phyloP scores from a whole-genome alignment of 2,329 filamentous ascomycete genomes.

The Hymenotorrendiella dingleyae region DNA sequence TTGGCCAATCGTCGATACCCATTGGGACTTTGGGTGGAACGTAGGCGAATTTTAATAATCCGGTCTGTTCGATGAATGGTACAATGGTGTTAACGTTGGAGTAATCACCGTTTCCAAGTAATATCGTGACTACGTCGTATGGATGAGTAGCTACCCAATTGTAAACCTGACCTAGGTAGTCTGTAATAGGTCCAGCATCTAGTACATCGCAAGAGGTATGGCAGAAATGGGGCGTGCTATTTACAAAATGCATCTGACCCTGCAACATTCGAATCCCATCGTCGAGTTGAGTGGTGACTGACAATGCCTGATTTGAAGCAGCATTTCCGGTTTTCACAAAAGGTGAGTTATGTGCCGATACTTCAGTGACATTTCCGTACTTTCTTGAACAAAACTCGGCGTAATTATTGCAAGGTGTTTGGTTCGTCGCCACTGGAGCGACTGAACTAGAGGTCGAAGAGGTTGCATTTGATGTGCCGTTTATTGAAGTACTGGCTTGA shows the following conservation, averaged over 20 bases:
- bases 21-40: constrained; percentile 66
- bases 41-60: constrained; percentile 69
- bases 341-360: constrained; percentile 76
- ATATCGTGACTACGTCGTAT: constrained; percentile 80
- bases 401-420: constrained; percentile 73
- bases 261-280: constrained; percentile 66
- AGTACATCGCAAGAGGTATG: constrained; percentile 79
- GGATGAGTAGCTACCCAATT: constrained; percentile 71
- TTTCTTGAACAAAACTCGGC: constrained; percentile 69
- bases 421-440: constrained; percentile 53
- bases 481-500: constrained; percentile 30
- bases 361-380: constrained; percentile 76
- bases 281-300: constrained; percentile 66
- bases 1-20: constrained; percentile 74
- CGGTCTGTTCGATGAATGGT: constrained; percentile 62
- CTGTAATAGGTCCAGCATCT: constrained; percentile 70
- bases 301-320: constrained; percentile 67
- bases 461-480: constrained; percentile 44
- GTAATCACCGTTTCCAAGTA: constrained; percentile 80
- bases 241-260: constrained; percentile 57
- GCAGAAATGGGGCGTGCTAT: constrained; percentile 67
- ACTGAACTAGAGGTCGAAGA: constrained; percentile 39
- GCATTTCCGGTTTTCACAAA: constrained; percentile 66
- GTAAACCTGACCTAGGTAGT: constrained; percentile 63
- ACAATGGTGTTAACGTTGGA: constrained; percentile 58